A percentile compares a stretch with the other conserved stretches of the same genome.
Conservation (phyloP, 169 alveolate genomes). For the Plasmodium gallinaceum region DNA sequence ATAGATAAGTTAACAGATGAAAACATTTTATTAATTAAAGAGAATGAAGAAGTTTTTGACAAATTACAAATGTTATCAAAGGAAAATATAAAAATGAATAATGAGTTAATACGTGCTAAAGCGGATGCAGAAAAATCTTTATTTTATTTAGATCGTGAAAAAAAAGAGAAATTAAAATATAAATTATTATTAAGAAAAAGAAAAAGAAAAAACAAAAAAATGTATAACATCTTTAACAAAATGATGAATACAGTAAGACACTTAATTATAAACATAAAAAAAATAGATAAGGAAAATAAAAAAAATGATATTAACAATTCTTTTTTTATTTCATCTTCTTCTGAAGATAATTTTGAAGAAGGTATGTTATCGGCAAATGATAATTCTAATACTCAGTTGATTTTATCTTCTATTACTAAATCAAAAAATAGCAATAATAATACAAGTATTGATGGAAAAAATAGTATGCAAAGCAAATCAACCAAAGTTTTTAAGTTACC, state of each 20-base stretch:
- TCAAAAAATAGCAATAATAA: slow-evolving; percentile 47
- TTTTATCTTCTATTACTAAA: slow-evolving; percentile 61
- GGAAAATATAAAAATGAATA: slow-evolving; percentile 69
- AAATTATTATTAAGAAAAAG: slow-evolving; percentile 51
- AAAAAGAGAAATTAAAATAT: slow-evolving; percentile 73
- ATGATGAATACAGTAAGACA: slow-evolving; percentile 56
- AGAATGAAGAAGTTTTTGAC: slow-evolving; percentile 71
- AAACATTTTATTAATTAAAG: slow-evolving; percentile 49
- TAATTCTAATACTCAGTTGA: slow-evolving; percentile 36
- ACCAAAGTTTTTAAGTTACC: slow-evolving; percentile 29
- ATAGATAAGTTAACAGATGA: slow-evolving; percentile 50
- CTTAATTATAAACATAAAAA: slow-evolving; percentile 50
- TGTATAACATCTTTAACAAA: slow-evolving; percentile 47
- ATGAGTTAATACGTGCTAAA: slow-evolving; percentile 59
- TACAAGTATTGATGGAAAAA: slow-evolving; percentile 43
- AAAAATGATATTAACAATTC: slow-evolving; percentile 73
- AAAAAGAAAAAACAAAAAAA: slow-evolving; percentile 30
- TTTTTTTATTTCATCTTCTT: slow-evolving; percentile 72
- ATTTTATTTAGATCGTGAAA: slow-evolving; percentile 64
- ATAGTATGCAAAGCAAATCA: slow-evolving; percentile 60
- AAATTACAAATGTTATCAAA: slow-evolving; percentile 49
- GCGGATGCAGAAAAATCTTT: slow-evolving; percentile 71
- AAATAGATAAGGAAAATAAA: slow-evolving; percentile 65
- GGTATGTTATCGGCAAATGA: slow-evolving; percentile 25
- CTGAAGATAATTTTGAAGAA: slow-evolving; percentile 26